A percentile compares a stretch with the other conserved stretches of the same genome.
These are phyloP conservation scores for Oryza meridionalis DNA, from an alignment of 176 grass and related monocot genomes.

Conservation along the genomic window DNA sequence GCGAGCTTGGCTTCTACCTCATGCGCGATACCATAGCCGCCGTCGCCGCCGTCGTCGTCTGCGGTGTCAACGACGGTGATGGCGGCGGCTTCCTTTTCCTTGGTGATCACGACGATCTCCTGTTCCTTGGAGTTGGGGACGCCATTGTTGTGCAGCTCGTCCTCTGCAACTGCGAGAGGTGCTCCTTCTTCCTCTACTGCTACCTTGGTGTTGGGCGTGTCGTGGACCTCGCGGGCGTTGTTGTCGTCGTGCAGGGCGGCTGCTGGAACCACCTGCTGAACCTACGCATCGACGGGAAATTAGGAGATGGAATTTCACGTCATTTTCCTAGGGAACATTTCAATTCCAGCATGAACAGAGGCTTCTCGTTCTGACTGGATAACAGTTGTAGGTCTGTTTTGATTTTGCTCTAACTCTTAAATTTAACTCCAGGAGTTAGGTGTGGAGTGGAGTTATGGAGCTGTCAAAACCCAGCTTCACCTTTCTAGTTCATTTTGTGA, in stretches of 20 bases:
- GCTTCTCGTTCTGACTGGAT: no score
- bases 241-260: not conserved
- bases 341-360: no score
- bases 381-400: no score
- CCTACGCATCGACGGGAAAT: not conserved
- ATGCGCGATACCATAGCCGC: not conserved
- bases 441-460: no score
- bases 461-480: no score
- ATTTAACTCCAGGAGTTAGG: no score
- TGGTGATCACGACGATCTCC: not conserved
- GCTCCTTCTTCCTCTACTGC: not conserved
- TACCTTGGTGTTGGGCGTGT: not conserved
- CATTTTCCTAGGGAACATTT: no score
- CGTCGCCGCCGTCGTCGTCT: not conserved
- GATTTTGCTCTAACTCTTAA: no score
- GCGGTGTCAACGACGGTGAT: not conserved
- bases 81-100: not conserved
- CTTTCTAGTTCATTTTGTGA: no score
- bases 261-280: slow-evolving; percentile 4
- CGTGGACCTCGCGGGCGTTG: not conserved
- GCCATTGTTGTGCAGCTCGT: not conserved
- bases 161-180: not conserved
- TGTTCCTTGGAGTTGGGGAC: not conserved
- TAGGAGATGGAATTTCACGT: no score
- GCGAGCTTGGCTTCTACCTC: slow-evolving; percentile 30